Evolutionary conservation across 2,329 filamentous ascomycete species (phyloP).

Genomic region (Didymella exigua): DNA sequence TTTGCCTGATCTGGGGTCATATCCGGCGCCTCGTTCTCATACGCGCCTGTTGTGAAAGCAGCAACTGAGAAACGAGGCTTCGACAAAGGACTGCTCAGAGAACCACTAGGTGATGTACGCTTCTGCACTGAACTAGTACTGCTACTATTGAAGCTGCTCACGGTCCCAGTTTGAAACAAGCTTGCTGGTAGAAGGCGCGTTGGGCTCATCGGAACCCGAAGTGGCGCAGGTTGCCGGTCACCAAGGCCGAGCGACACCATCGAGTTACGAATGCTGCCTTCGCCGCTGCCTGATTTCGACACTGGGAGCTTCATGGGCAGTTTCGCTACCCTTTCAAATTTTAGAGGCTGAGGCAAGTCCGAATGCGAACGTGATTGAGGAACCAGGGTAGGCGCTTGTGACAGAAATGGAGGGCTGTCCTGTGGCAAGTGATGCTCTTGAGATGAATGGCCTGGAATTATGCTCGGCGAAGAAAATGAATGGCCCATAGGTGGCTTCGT

Average conservation of each 20-base stretch:
- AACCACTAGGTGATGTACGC: background rate
- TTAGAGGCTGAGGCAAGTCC: constrained; percentile 18
- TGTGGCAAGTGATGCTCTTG: background rate
- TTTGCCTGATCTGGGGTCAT: constrained; percentile 21
- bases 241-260: constrained; percentile 20
- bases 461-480: constrained; percentile 2
- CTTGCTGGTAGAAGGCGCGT: constrained; percentile 8
- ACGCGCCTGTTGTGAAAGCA: constrained; percentile 10
- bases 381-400: background rate
- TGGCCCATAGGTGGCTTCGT: background rate
- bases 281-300: constrained; percentile 18
- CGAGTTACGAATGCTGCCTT: constrained; percentile 18
- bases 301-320: constrained; percentile 22
- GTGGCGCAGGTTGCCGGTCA: constrained; percentile 1
- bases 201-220: constrained; percentile 7
- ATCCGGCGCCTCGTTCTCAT: constrained; percentile 16
- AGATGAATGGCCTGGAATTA: background rate
- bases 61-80: constrained; percentile 20
- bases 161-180: constrained; percentile 18
- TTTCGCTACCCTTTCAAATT: constrained; percentile 12
- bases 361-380: background rate
- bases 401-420: background rate
- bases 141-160: constrained; percentile 16
- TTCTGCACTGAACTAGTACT: constrained; percentile 5
- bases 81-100: constrained; percentile 15